Evolutionary conservation across 2,329 filamentous ascomycete genomes (phyloP), one percentile per base, ranked within the genome.

Genomic region (Penicillium sp.): DNA sequence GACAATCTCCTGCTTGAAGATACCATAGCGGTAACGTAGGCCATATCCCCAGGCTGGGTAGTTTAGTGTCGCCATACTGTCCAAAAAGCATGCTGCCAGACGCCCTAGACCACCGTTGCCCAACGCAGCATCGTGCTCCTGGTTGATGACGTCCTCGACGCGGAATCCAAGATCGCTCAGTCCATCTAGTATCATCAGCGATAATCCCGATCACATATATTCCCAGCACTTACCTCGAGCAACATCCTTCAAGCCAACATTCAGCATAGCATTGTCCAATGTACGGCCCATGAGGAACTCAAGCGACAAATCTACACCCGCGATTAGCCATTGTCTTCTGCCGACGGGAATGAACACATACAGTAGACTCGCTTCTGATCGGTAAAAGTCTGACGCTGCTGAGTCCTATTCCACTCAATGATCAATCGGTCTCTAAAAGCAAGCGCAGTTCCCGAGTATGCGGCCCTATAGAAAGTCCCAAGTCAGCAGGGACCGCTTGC

Each of bases 1-100:
- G 59, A 97, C 88, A 69, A 99, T 97, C 80, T 97, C 94, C 80
- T 99, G 94, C 81, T 97, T 97, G 86, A 99, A 99, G 75, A 99
- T 99, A 73, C 90, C 90, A 74, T 97, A 97, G 75, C 92, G 84
- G 81, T 99, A 99, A 71, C 94, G 87, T 66, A 99, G 81, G 55
- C 93, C 94, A 70, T 99, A 99, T 37, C 94, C 94, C 94, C 94
- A 99, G 21, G 94, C 94, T 10, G 94, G 91, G 75, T 89, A 97
- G 80, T 97, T 95, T 68, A 99, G 83, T 12, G 92, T 93, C 25
- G 94, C 94, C 72, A 99, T 81, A 68, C 93, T 97, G 80, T 99
- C 94, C 62, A 99, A 85, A 82, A 97, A 96, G 78, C 94, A 99
- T 40, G 94, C 94, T 15, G 94, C 94, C 49, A 99, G 85, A 68